Evolutionary conservation across 768 basidiomycete species (phyloP), one percentile per base, ranked within the genome.

Genomic region (Nevesoporus exiguus): DNA sequence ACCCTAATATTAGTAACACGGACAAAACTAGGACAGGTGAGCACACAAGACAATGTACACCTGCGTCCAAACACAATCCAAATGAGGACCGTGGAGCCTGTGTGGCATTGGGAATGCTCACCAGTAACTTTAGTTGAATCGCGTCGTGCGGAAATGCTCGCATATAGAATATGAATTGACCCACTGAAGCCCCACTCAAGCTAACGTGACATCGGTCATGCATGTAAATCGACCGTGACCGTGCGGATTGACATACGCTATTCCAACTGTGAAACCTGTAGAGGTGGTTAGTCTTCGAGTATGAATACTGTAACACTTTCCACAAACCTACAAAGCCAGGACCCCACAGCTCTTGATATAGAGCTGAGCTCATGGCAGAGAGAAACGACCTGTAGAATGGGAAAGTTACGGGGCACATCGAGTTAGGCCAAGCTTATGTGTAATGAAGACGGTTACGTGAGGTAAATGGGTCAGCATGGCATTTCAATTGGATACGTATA

Each of bases 131-230:
- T 9, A 67, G 15, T 4, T 33, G 41, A 10, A 41, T 7, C 29
- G 10, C 14, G 33, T 66, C 65, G 14, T 6, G 39, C 1, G 63
- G 63, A 56, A 66, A 66, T 1, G 49, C 40, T 43, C 33, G 40
- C 13, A 58, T 14, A 43, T 66, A 66, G 37, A 59, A 61, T 9
- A 56, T 25, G 49, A 54, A 54, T 54, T 66, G 65, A 19, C 62
- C 47, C 22, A 61, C 8, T 17, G 52, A 51, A 7, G 49, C 53
- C 1, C 65, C 65, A 27, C 63, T 60, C 30, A 66, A 49, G 10
- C 65, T 66, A 29, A 43, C 27, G 34, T 14, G 5, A 17, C 22
- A 22, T 52, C n/a, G 33, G n/a, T n/a, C 15, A 30, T 29, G 19
- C 13, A 7, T 15, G 4, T 8, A 14, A 30, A 49, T 30, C 3